Conservation (phyloP, 352 stramenopile species). For the Phytophthora parvispora region DNA sequence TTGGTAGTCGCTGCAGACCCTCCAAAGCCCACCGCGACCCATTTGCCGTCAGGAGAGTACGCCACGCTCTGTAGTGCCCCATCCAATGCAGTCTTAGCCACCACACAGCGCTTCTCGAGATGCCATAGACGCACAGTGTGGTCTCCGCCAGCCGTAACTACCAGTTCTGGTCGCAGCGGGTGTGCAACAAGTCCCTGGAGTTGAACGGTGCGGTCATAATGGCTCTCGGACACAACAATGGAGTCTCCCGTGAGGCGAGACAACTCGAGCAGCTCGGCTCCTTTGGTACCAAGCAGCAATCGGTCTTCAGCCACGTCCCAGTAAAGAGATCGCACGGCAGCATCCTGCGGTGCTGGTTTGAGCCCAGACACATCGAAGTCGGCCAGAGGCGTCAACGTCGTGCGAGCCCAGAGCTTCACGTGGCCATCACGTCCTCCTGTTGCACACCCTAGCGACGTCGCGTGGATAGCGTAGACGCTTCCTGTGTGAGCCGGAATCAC, state of each 20-base stretch:
- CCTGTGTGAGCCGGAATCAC: slow-evolving; percentile 77
- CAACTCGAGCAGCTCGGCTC: slow-evolving; percentile 75
- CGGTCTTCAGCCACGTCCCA: slow-evolving; percentile 81
- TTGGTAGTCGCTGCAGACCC: slow-evolving; percentile 23
- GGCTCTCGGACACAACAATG: slow-evolving; percentile 75
- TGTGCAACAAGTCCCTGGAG: slow-evolving; percentile 65
- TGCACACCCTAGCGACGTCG: slow-evolving; percentile 61
- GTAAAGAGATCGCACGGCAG: slow-evolving; percentile 61
- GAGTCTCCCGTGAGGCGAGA: slow-evolving; percentile 69
- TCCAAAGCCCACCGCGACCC: slow-evolving; percentile 74
- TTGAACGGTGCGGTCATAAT: slow-evolving; percentile 54
- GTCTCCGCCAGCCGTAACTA: slow-evolving; percentile 79
- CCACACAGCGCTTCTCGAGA: slow-evolving; percentile 55
- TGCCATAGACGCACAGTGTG: slow-evolving; percentile 80
- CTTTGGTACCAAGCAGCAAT: slow-evolving; percentile 75
- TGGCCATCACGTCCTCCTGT: slow-evolving; percentile 73
- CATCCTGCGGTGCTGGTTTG: slow-evolving; percentile 59
- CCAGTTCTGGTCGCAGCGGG: slow-evolving; percentile 54
- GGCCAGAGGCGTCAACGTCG: slow-evolving; percentile 51
- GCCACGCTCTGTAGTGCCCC: slow-evolving; percentile 62
- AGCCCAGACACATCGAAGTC: slow-evolving; percentile 70
- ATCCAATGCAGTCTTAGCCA: slow-evolving; percentile 71
- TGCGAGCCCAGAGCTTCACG: slow-evolving; percentile 76
- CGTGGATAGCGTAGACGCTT: slow-evolving; percentile 74
- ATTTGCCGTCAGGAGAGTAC: slow-evolving; percentile 78